Conservation (phyloP, 1,139 yeast species). For the Sugiyamaella xylanicola region DNA sequence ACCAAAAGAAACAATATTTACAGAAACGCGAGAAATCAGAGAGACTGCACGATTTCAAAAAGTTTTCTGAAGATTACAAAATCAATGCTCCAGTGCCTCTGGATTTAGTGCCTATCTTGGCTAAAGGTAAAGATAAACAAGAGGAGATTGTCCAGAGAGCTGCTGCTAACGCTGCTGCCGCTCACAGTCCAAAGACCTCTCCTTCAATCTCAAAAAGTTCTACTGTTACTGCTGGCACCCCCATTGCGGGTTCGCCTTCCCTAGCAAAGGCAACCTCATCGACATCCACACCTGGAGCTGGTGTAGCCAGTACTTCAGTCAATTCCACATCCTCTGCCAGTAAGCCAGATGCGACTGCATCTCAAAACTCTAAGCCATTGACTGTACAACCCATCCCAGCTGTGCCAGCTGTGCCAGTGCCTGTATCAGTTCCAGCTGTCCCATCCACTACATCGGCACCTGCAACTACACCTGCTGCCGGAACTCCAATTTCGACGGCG, state of each 20-base stretch:
- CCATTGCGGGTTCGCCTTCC: too few species aligned
- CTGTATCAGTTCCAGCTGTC: slow-evolving; percentile 13
- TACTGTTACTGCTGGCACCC: too few species aligned
- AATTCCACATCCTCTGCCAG: too few species aligned
- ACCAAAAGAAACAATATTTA: slow-evolving; percentile 37
- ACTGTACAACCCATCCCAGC: background rate
- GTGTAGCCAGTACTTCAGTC: background rate
- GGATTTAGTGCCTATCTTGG: slow-evolving; percentile 73
- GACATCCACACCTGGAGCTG: too few species aligned
- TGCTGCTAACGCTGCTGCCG: slow-evolving; percentile 32
- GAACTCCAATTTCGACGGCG: slow-evolving; percentile 14
- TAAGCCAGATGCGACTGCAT: too few species aligned
- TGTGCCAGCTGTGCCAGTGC: background rate
- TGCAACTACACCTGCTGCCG: background rate
- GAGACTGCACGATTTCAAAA: slow-evolving; percentile 67
- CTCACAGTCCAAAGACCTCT: slow-evolving; percentile 25
- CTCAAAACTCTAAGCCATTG: too few species aligned
- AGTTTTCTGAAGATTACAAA: slow-evolving; percentile 81
- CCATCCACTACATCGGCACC: background rate
- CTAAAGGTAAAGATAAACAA: slow-evolving; percentile 68
- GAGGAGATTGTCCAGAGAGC: slow-evolving; percentile 53
- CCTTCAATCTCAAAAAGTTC: slow-evolving; percentile 30
- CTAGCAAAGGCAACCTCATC: background rate
- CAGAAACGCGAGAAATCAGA: slow-evolving; percentile 51
- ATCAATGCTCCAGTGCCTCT: slow-evolving; percentile 58